phyloP scores from a whole-genome alignment of 371 early-diverging fungal species.

The Chytridiales sp. region DNA sequence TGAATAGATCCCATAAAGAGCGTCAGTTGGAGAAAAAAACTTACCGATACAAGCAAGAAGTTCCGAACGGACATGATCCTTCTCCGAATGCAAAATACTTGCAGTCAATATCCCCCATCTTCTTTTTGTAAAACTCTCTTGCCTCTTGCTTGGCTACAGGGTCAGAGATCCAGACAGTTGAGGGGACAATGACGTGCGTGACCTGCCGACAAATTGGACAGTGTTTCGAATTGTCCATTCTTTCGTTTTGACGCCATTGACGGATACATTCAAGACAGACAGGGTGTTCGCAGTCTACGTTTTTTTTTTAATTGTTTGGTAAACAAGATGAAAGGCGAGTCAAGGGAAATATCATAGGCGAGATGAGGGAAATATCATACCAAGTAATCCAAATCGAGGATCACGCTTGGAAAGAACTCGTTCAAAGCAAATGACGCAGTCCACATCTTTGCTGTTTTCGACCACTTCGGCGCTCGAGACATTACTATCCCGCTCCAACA shows the following conservation, averaged over 20 bases:
- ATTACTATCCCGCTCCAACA: background rate
- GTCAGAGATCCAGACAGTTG: constrained; percentile 46
- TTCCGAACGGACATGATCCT: constrained; percentile 60
- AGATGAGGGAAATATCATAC: constrained; percentile 26
- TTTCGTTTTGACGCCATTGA: constrained; percentile 50
- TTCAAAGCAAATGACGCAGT: constrained; percentile 60
- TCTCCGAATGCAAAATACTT: constrained; percentile 50
- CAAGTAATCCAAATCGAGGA: constrained; percentile 55
- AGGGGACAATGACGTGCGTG: constrained; percentile 55
- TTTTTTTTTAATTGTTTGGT: too few relatives aligned
- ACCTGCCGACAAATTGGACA: constrained; percentile 50
- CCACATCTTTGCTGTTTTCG: constrained; percentile 37
- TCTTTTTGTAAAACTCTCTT: constrained; percentile 48
- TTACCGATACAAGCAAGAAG: constrained; percentile 57
- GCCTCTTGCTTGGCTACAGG: constrained; percentile 43
- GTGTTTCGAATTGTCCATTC: constrained; percentile 43
- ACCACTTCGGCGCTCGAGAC: background rate
- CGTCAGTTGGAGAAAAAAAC: too few relatives aligned
- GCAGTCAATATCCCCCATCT: constrained; percentile 53
- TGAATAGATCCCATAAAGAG: too few relatives aligned
- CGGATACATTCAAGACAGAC: constrained; percentile 59
- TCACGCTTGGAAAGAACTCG: constrained; percentile 44
- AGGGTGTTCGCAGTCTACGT: constrained; percentile 55
- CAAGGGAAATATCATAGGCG: constrained; percentile 5
- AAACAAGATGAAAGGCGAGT: too few relatives aligned